Evolutionary conservation across 164 flowering plant genomes (phyloP).

Genomic region (Vitis vinifera): DNA sequence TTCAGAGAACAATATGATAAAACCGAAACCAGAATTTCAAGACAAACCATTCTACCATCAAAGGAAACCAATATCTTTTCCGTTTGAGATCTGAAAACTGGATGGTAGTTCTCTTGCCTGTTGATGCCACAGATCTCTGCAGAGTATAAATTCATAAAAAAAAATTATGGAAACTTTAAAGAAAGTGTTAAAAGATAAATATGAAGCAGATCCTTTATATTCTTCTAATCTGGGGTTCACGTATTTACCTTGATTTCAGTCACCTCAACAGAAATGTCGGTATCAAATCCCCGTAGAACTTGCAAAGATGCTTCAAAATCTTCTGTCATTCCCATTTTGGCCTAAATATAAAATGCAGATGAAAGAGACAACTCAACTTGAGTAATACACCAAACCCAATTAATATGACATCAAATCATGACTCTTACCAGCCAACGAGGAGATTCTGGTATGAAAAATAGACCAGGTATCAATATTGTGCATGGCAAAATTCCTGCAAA

Average conservation of each 20-base stretch:
- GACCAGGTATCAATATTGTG: slow-evolving; percentile 31
- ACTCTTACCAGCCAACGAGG: slow-evolving; percentile 48
- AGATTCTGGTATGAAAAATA: slow-evolving; percentile 50
- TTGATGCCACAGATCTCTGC: slow-evolving; percentile 73
- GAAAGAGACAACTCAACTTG: not conserved
- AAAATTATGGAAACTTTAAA: slow-evolving; percentile 1
- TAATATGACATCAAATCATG: not conserved
- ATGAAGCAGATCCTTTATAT: not conserved
- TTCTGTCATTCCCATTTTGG: slow-evolving; percentile 50
- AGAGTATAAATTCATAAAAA: slow-evolving; percentile 15
- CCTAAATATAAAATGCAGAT: slow-evolving; percentile 18
- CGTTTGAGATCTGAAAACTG: slow-evolving; percentile 72
- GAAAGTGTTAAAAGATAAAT: not conserved
- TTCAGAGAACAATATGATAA: not conserved
- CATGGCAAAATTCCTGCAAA: slow-evolving; percentile 41
- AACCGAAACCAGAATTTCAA: not conserved
- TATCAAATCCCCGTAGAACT: slow-evolving; percentile 48
- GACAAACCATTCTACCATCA: slow-evolving; percentile 54
- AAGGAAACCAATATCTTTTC: slow-evolving; percentile 82
- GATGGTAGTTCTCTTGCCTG: slow-evolving; percentile 54
- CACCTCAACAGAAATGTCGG: slow-evolving; percentile 43
- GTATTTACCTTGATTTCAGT: slow-evolving; percentile 45
- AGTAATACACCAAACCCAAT: not conserved
- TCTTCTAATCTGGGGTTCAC: not conserved
- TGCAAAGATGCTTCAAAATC: slow-evolving; percentile 56